Conservation (phyloP, 306 rosid species). For the Mucuna pruriens region DNA sequence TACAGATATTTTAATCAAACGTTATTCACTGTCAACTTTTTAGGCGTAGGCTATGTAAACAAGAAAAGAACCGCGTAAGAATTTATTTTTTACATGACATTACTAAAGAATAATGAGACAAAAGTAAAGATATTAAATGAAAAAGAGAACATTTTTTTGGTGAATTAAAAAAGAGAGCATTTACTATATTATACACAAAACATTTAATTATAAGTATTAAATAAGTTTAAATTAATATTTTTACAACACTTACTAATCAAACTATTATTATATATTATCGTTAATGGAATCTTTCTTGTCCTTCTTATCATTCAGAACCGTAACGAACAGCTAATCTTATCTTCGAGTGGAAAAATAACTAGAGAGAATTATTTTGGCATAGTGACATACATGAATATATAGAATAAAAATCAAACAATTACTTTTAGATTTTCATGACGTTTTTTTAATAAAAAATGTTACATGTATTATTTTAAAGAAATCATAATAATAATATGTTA, state of each 20-base stretch:
- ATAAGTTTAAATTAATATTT: not conserved
- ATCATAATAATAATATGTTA: not conserved
- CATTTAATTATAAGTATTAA: not conserved
- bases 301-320: not conserved
- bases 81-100: no score
- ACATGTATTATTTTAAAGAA: not conserved
- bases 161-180: not conserved
- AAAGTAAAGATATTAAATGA: not conserved
- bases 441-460: not conserved
- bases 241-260: not conserved
- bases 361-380: not conserved
- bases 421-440: not conserved
- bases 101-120: not conserved
- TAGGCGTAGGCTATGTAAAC: no score
- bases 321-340: not conserved
- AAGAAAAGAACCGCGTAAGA: no score
- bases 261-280: not conserved
- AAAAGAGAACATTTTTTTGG: not conserved
- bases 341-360: not conserved
- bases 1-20: no score
- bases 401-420: not conserved
- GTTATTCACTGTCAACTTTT: no score
- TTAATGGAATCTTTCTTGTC: not conserved
- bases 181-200: not conserved
- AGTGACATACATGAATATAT: not conserved